Evolutionary conservation across 1,139 yeast species (phyloP), one percentile per base, ranked within the genome.

Genomic region (Diutina rugosa): DNA sequence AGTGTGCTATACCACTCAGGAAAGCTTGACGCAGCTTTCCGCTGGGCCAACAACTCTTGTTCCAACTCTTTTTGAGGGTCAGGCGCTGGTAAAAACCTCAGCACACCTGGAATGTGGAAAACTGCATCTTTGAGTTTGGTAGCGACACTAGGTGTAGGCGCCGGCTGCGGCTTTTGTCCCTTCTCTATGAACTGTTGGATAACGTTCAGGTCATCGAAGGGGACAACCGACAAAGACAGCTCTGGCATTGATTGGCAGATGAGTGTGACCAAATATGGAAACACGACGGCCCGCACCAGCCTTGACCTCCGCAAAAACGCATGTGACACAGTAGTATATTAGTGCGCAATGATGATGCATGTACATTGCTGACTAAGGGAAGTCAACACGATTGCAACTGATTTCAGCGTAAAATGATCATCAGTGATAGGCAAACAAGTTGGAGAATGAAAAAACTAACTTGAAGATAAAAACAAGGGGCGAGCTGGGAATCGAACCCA

Each of bases 1-100:
- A 95, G 84, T 0, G 82, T 77, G 0, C 76, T 78, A 49, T 79
- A 73, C 97, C 97, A 93, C 55, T 82, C 81, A 10, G 73, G 71
- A 65, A 88, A 91, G 1, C 87, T 80, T 4, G 79, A 75, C 1
- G 90, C 86, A 6, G 80, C 74, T 57, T 76, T 77, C 67, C 82
- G 87, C 59, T 78, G 78, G 14, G 72, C 72, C 28, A 77, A 61
- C 7, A 85, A 68, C 47, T 57, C 56, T 14, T 47, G 51, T 28
- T 47, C 51, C 10, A 28, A 28, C 30, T 29, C 21, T 26, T 47
- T 47, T 29, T 47, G 9, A 9, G 51, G 51, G 38, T 47, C 51
- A 10, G 35, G 9, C 6, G 29, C 30, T 16, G 51, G 51, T 12
- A 28, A 5, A 6, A 47, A 28, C 7, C 4, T 26, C 16, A 30